Evolutionary conservation across 768 basidiomycete genomes (phyloP).

Genomic region (Podaxis sp.): DNA sequence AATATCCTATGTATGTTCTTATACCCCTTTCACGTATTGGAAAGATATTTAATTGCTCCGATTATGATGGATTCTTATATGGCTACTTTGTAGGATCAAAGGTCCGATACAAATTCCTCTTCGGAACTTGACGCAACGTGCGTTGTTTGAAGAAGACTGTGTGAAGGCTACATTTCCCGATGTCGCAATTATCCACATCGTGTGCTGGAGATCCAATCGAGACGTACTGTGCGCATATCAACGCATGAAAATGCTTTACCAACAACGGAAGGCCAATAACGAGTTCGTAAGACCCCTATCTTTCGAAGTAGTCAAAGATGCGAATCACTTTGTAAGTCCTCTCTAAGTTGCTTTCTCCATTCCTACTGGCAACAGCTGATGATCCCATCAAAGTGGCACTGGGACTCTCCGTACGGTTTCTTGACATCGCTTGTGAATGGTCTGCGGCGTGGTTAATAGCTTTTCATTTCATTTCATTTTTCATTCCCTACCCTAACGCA

Average conservation of each 20-base stretch:
- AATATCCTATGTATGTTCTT: constrained; percentile 21
- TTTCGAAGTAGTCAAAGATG: constrained; percentile 24
- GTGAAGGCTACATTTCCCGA: constrained; percentile 21
- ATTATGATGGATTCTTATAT: not conserved
- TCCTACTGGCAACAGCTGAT: not conserved
- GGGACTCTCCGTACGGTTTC: constrained; percentile 4
- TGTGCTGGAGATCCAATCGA: constrained; percentile 23
- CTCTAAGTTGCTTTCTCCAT: not conserved
- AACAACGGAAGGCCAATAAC: constrained; percentile 18
- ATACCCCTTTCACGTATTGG: not conserved
- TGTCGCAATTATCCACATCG: constrained; percentile 21
- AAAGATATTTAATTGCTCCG: not conserved
- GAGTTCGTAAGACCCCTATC: constrained; percentile 21
- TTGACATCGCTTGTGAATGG: not conserved
- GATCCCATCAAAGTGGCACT: constrained; percentile 2
- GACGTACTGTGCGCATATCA: constrained; percentile 23
- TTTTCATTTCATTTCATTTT: no score
- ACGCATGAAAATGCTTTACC: constrained; percentile 18
- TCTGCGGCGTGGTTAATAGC: not conserved
- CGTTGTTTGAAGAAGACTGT: constrained; percentile 21
- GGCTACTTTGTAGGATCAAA: constrained; percentile 16
- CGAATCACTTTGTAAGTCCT: constrained; percentile 35
- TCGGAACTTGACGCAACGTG: constrained; percentile 17
- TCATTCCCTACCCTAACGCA: no score
- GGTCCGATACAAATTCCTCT: constrained; percentile 23